Conservation (phyloP, 371 early-diverging fungal genomes). For the Saksenaea vasiformis region DNA sequence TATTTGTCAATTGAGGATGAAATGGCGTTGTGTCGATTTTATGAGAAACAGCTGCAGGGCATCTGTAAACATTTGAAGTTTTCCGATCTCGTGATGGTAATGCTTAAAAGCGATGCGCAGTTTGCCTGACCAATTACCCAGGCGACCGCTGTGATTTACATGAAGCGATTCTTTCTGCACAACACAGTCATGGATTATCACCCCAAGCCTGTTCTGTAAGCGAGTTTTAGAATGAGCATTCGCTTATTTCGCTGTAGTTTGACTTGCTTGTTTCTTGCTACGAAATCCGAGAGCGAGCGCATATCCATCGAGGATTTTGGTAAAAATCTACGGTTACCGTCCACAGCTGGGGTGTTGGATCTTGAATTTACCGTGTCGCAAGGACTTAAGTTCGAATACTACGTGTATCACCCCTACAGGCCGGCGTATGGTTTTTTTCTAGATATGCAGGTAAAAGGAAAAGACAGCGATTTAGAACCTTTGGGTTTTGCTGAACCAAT, state of each 20-base stretch:
- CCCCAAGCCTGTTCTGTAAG: conserved; percentile 80
- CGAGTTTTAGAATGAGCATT: background rate
- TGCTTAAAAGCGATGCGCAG: background rate
- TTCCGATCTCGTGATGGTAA: conserved; percentile 59
- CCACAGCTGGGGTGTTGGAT: conserved; percentile 44
- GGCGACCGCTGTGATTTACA: conserved; percentile 88
- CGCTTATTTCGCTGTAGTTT: conserved; percentile 47
- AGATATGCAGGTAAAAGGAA: conserved; percentile 70
- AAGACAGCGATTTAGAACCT: background rate
- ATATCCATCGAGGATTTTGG: conserved; percentile 79
- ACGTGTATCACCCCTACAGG: conserved; percentile 83
- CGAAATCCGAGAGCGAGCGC: conserved; percentile 82
- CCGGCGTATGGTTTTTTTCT: conserved; percentile 83
- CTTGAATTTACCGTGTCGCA: conserved; percentile 82
- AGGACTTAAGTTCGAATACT: conserved; percentile 83
- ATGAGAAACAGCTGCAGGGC: conserved; percentile 42
- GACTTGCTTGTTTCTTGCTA: conserved; percentile 85
- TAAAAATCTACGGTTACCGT: conserved; percentile 32
- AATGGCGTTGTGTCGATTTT: conserved; percentile 47
- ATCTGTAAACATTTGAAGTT: conserved; percentile 50
- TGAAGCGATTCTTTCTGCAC: conserved; percentile 89
- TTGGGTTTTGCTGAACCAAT: conserved; percentile 19
- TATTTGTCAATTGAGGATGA: conserved; percentile 60
- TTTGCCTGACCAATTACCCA: conserved; percentile 21
- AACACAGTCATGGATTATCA: conserved; percentile 90